These are phyloP conservation scores for Aspergillus sergii DNA, from an alignment of 2,329 filamentous ascomycete species.

Conservation along the genomic window DNA sequence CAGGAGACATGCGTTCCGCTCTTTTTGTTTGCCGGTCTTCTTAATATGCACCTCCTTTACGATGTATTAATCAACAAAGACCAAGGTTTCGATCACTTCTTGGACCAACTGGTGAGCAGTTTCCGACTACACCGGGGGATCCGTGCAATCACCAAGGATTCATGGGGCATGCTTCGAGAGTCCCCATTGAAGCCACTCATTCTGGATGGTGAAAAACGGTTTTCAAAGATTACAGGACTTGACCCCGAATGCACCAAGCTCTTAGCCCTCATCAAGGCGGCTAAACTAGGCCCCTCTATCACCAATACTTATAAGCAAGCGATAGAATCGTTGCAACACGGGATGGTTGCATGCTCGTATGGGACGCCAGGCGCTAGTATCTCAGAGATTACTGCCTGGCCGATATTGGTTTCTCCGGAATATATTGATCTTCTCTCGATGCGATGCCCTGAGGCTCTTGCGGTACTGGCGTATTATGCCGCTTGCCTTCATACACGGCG, in stretches of 20 bases:
- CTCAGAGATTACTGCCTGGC: slow-evolving; percentile 25
- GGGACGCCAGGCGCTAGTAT: background rate
- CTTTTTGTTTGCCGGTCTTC: slow-evolving; percentile 24
- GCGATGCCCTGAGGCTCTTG: slow-evolving; percentile 40
- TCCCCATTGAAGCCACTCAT: slow-evolving; percentile 16
- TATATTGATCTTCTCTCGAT: slow-evolving; percentile 34
- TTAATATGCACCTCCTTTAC: slow-evolving; percentile 48
- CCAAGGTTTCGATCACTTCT: slow-evolving; percentile 39
- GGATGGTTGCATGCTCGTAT: slow-evolving; percentile 9
- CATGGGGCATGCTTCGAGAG: slow-evolving; percentile 19
- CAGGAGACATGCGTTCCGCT: slow-evolving; percentile 22
- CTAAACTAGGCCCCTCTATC: slow-evolving; percentile 7
- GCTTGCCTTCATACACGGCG: slow-evolving; percentile 38
- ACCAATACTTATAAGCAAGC: slow-evolving; percentile 11
- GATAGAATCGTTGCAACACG: slow-evolving; percentile 12
- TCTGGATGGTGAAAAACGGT: slow-evolving; percentile 3
- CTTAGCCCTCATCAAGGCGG: slow-evolving; percentile 11
- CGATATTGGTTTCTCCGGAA: slow-evolving; percentile 28
- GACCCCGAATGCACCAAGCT: slow-evolving; percentile 10
- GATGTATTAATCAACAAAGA: slow-evolving; percentile 49
- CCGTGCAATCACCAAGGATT: slow-evolving; percentile 16
- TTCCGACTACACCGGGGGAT: slow-evolving; percentile 31
- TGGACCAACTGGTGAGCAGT: slow-evolving; percentile 30
- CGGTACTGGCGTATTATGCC: slow-evolving; percentile 43
- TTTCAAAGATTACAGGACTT: background rate